Evolutionary conservation across 306 rosid species (phyloP), one percentile per base, ranked within the genome.

Genomic region (Vigna hirtella): DNA sequence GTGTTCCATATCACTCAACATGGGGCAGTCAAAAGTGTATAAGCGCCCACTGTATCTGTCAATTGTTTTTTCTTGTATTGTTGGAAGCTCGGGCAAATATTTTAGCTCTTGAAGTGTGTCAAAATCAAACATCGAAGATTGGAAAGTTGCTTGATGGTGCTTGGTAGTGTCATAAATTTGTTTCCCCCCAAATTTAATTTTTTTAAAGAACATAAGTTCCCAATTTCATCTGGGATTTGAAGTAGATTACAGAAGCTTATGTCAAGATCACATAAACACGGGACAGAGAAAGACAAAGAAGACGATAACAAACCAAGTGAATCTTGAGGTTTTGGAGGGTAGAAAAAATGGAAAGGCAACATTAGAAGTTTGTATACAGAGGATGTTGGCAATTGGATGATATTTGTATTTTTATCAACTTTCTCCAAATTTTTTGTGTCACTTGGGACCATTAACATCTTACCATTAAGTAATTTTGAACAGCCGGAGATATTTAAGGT

Each of bases 41-140:
- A 58, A 58, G 26, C 0, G 4, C 18, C 38, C 0, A 2, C 0
- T 0, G 17, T 18, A 3, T 18, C 0, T 1, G 5, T 0, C 22
- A 51, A 1, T 0, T 51, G 2, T 17, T 6, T 16, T 17, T 7
- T 17, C 26, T 20, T 56, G 10, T 0, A 14, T 12, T 20, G 11
- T 20, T 55, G 61, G 15, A 55, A 55, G 61, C 61, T 55, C 61
- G 0, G 61, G 61, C 6, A 55, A 9, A 20, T 55, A 20, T 18
- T 18, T 55, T 10, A 55, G 15, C 6, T 55, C 61, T 9, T 43
- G 14, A 13, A 43, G 48, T 43, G 48, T 0, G 9, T 4, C 48
- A 43, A 43, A 14, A 18, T 53, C 9, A 58, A 14, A 12, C 0
- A 0, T 1, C 5, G 4, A 58, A 61, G 66, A 0, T 61, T 28